phyloP scores from a whole-genome alignment of 148 eudicot genomes.

The Amaranthus hypochondriacus region DNA sequence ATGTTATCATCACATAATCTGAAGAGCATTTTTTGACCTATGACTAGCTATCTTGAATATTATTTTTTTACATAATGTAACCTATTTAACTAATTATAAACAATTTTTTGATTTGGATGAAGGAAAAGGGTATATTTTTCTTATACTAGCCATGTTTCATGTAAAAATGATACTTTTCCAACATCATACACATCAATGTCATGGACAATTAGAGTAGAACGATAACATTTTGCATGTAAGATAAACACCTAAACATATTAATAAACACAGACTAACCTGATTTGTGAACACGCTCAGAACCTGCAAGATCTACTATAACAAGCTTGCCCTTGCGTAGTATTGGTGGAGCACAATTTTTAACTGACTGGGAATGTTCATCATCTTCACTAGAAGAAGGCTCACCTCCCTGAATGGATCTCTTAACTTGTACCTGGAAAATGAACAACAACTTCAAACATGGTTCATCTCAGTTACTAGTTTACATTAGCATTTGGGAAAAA shows the following conservation, averaged over 20 bases:
- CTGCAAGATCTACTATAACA: constrained; percentile 97
- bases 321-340: constrained; percentile 87
- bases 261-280: constrained; percentile 50
- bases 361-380: constrained; percentile 44
- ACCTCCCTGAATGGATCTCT: constrained; percentile 57
- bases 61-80: too few species aligned
- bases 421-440: constrained; percentile 65
- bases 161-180: too few species aligned
- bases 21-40: too few species aligned
- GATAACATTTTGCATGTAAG: neutral
- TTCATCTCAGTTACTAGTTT: neutral
- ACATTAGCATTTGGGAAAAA: neutral
- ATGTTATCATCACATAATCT: too few species aligned
- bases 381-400: constrained; percentile 70
- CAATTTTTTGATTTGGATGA: too few species aligned
- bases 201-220: neutral
- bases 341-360: constrained; percentile 59
- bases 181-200: too few species aligned
- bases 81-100: too few species aligned
- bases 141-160: too few species aligned
- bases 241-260: constrained; percentile 2
- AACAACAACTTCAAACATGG: constrained; percentile 11
- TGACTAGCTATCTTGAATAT: too few species aligned
- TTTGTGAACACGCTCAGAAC: constrained; percentile 94
- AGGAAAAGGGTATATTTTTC: too few species aligned